These are phyloP conservation scores for Podaxis sp. DNA, from an alignment of 768 basidiomycete species.

Conservation along the genomic window DNA sequence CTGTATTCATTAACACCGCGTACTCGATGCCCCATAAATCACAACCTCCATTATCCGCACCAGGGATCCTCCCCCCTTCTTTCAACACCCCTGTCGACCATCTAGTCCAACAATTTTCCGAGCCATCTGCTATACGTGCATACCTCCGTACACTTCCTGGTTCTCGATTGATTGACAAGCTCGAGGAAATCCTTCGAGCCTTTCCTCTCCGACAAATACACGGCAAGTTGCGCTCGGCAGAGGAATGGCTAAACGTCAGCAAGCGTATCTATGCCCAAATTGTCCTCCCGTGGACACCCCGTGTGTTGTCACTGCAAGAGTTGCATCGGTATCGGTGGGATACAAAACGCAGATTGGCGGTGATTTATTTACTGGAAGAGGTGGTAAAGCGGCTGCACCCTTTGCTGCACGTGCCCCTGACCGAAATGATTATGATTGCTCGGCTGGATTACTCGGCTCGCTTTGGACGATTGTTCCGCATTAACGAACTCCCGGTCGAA, in stretches of 20 bases:
- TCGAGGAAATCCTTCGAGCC: constrained; percentile 1
- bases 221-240: constrained; percentile 3
- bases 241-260: constrained; percentile 7
- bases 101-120: constrained; percentile 1
- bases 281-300: constrained; percentile 17
- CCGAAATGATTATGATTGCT: constrained; percentile 27
- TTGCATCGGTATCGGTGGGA: constrained; percentile 3
- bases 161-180: constrained; percentile 4
- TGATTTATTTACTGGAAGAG: constrained; percentile 17
- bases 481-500: constrained; percentile 63
- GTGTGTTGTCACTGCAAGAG: constrained; percentile 12
- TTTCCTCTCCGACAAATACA: background rate
- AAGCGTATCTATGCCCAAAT: constrained; percentile 5
- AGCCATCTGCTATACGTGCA: constrained; percentile 6
- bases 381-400: constrained; percentile 3
- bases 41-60: background rate
- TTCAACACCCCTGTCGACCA: constrained; percentile 4
- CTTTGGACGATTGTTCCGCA: constrained; percentile 41
- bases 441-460: constrained; percentile 26
- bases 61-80: background rate
- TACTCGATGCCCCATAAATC: constrained; percentile 2
- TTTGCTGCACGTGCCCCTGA: background rate
- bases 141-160: constrained; percentile 6
- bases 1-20: background rate
- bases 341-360: constrained; percentile 12